phyloP scores from a whole-genome alignment of 306 rosid genomes.

The Malus fusca region DNA sequence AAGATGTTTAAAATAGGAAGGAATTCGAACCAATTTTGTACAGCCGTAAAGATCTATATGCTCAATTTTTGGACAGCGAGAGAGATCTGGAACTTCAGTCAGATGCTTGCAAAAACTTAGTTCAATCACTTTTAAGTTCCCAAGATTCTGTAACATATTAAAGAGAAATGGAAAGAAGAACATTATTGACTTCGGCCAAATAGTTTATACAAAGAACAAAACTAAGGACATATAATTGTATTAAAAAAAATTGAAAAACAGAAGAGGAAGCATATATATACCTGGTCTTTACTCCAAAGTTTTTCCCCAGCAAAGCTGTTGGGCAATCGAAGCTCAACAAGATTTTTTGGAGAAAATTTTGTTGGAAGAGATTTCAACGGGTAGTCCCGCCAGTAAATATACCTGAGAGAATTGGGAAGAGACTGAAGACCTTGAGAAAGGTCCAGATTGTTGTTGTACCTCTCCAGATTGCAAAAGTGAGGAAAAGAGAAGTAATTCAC shows the following conservation, averaged over 20 bases:
- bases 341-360: too few relatives aligned
- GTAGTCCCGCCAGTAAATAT: background rate
- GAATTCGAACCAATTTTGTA: background rate
- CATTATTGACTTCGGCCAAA: background rate
- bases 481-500: too few relatives aligned
- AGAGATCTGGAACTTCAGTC: background rate
- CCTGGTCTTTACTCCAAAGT: background rate
- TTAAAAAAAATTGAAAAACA: too few relatives aligned
- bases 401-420: background rate
- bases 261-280: background rate
- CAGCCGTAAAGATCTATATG: background rate
- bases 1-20: background rate
- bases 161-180: background rate
- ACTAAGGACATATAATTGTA: too few relatives aligned
- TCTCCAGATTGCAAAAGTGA: too few relatives aligned
- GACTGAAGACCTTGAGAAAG: background rate
- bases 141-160: background rate
- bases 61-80: background rate
- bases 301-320: too few relatives aligned
- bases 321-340: too few relatives aligned
- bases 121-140: background rate
- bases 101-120: fast-evolving
- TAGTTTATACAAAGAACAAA: background rate
- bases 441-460: background rate
- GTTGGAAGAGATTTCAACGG: background rate